Percentiles rank a stretch among this genome's conserved stretches.
Conservation (phyloP, 768 basidiomycete species). For the Hypholoma fasciculare region DNA sequence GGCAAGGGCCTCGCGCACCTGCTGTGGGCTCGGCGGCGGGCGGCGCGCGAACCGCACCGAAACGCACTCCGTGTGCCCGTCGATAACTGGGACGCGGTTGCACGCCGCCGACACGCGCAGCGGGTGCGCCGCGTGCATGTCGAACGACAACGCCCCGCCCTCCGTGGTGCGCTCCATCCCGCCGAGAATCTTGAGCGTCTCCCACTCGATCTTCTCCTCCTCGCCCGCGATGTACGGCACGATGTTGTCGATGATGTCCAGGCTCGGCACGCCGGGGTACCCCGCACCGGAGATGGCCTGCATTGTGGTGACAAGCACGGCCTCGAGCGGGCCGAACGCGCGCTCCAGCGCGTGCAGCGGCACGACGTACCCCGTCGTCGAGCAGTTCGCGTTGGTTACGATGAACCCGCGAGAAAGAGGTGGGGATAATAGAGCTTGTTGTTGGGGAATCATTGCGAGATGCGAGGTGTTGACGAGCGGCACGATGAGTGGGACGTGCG, state of each 20-base stretch:
- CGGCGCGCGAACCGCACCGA: conserved; percentile 79
- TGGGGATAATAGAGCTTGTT: conserved; percentile 67
- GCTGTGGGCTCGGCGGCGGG: conserved; percentile 84
- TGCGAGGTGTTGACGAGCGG: conserved; percentile 93
- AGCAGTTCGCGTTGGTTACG: conserved; percentile 98
- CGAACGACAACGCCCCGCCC: conserved; percentile 61
- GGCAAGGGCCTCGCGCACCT: conserved; percentile 79
- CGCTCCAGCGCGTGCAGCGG: conserved; percentile 90
- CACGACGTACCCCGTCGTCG: conserved; percentile 90
- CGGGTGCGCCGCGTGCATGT: conserved; percentile 79
- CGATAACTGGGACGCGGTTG: conserved; percentile 93
- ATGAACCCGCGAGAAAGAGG: conserved; percentile 86
- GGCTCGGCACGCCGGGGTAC: conserved; percentile 89
- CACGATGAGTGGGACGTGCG: conserved; percentile 91
- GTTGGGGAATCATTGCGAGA: conserved; percentile 80
- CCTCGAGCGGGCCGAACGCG: conserved; percentile 92
- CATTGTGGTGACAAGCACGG: conserved; percentile 90
- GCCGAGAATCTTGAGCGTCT: conserved; percentile 95
- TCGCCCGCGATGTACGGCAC: conserved; percentile 94
- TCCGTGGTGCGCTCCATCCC: conserved; percentile 55
- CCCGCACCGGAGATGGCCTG: conserved; percentile 98
- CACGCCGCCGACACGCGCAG: conserved; percentile 91
- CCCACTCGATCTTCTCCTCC: conserved; percentile 99
- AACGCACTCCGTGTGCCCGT: conserved; percentile 91
- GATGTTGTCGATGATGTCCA: conserved; percentile 96